A percentile compares a stretch with the other conserved stretches of the same genome.
phyloP scores from a whole-genome alignment of 2,329 filamentous ascomycete species.

The Penicillium psychrosexuale region DNA sequence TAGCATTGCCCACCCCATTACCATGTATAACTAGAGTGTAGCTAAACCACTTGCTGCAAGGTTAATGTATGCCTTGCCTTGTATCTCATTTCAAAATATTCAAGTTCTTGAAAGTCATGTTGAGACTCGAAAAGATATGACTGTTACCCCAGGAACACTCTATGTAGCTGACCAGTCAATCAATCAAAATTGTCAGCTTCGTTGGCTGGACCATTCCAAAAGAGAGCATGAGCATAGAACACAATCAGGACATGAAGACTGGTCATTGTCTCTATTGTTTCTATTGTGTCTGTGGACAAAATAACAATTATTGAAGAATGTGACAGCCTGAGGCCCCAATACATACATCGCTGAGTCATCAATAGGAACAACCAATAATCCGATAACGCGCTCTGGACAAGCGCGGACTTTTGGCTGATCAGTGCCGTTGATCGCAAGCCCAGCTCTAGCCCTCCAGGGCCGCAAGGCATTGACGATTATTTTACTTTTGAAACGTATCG shows the following conservation, averaged over 20 bases:
- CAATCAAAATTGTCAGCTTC: too few species aligned
- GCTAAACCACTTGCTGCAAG: too few species aligned
- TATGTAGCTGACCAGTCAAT: too few species aligned
- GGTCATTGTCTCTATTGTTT: not conserved
- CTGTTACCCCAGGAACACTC: too few species aligned
- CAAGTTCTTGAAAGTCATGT: not conserved
- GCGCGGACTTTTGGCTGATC: conserved; percentile 30
- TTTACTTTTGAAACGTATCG: conserved; percentile 9
- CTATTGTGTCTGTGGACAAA: not conserved
- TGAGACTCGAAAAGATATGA: not conserved
- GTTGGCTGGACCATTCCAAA: not conserved
- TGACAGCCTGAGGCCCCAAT: conserved; percentile 1
- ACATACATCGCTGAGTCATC: not conserved
- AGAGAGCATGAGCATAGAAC: not conserved
- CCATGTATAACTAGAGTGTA: not conserved
- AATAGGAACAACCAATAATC: conserved; percentile 11
- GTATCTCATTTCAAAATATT: not conserved
- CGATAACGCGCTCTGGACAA: conserved; percentile 30
- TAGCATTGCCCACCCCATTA: not conserved
- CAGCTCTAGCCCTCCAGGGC: conserved; percentile 21
- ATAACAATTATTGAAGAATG: not conserved
- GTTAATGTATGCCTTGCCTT: not conserved
- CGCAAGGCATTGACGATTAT: conserved; percentile 19
- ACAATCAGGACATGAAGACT: not conserved
- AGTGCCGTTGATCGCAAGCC: conserved; percentile 23